Evolutionary conservation across 352 stramenopile genomes (phyloP).

Genomic region (Aphanomyces euteiches): DNA sequence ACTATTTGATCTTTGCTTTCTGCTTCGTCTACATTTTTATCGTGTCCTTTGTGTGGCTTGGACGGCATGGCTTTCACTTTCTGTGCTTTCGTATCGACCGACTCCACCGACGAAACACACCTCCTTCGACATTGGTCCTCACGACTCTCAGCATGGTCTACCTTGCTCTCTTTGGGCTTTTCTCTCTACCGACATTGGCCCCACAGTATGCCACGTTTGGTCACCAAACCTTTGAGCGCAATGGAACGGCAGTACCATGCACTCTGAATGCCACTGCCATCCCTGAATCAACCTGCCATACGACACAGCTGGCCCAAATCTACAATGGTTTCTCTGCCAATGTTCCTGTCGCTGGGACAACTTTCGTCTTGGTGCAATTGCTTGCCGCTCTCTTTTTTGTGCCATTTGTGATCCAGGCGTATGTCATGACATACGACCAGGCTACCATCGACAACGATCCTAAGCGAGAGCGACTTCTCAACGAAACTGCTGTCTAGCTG

Average conservation of each 20-base stretch:
- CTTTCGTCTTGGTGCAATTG: slow-evolving; percentile 72
- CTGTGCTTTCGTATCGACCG: slow-evolving; percentile 71
- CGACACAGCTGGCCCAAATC: slow-evolving; percentile 73
- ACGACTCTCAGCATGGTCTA: slow-evolving; percentile 77
- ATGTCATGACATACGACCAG: slow-evolving; percentile 62
- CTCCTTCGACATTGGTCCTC: slow-evolving; percentile 70
- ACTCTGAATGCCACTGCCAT: slow-evolving; percentile 55
- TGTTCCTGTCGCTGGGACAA: slow-evolving; percentile 67
- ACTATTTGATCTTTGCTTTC: slow-evolving; percentile 77
- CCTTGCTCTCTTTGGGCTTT: slow-evolving; percentile 75
- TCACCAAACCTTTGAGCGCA: slow-evolving; percentile 66
- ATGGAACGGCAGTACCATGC: slow-evolving; percentile 48
- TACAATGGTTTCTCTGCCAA: slow-evolving; percentile 71
- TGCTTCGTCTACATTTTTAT: slow-evolving; percentile 78
- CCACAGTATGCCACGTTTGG: slow-evolving; percentile 84
- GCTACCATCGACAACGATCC: slow-evolving; percentile 57
- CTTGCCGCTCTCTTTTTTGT: slow-evolving; percentile 68
- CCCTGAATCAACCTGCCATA: slow-evolving; percentile 39
- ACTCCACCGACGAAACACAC: slow-evolving; percentile 67
- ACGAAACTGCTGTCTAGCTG: neutral
- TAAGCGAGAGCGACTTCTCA: slow-evolving; percentile 63
- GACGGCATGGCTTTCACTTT: slow-evolving; percentile 71
- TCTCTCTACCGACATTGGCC: slow-evolving; percentile 72
- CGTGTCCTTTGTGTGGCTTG: slow-evolving; percentile 67
- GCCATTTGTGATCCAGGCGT: slow-evolving; percentile 72